Evolutionary conservation across 805 yeast species (phyloP), one percentile per base, ranked within the genome.

Genomic region (Candida wancherniae): DNA sequence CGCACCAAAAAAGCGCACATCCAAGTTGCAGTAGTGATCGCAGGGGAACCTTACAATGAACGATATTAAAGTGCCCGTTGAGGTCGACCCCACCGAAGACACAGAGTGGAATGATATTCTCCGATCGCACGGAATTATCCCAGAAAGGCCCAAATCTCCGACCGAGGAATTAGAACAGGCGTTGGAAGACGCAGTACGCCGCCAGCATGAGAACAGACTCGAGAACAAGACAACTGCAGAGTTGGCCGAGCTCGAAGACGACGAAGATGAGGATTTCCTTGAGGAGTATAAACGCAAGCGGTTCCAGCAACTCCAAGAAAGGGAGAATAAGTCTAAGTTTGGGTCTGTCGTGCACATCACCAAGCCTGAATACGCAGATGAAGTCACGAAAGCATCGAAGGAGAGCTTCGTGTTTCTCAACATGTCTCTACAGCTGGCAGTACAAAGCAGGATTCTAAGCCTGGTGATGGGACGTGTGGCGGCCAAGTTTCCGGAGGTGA

Each of bases 101-200:
- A 92, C 98, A 0, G 98, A 92, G 57, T 92, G 99, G 98, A 92
- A 92, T 54, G 99, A 92, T 57, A 87, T 92, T 44, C 69, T 92
- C 26, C 69, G 99, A 43, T 73, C 75, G 3, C 84, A 88, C 40
- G 97, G 97, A 15, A 77, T 92, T 33, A 85, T 92, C 29, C 98
- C 98, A 1, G 87, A 84, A 51, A 79, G 82, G 47, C 86, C 94
- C 16, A 87, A 88, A 15, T 84, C 94, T 13, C 95, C 95, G 7
- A 77, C 94, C 0, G 84, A 73, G 24, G 82, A 85, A 56, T 54
- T 92, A 27, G 97, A 92, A 53, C 88, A 81, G 45, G 94, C 94
- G 3, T 57, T 88, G 26, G 87, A 82, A 18, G 94, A 84, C 32
- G 95, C 94, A 0, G 70, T 86, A 9, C 69, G 68, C 31, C 71